These are phyloP conservation scores for Coemansia umbellata DNA, from an alignment of 192 early-diverging fungal genomes.

Conservation along the genomic window DNA sequence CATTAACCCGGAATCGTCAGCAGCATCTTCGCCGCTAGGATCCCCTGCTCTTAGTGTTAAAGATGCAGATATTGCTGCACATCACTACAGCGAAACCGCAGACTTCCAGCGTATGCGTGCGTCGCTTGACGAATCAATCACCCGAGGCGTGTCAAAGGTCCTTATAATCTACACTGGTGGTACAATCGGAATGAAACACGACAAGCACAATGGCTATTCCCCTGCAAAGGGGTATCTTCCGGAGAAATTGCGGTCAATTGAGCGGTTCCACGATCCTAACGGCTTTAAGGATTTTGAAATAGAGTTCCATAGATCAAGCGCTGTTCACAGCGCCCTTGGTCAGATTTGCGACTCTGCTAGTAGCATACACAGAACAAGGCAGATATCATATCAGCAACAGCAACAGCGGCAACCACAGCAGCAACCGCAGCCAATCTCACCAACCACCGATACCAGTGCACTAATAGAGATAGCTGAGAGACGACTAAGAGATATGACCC, in stretches of 20 bases:
- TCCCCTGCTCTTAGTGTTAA: background rate
- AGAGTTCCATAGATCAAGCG: constrained; percentile 41
- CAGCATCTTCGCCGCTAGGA: background rate
- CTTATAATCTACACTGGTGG: constrained; percentile 95
- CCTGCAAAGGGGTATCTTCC: constrained; percentile 80
- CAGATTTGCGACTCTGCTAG: background rate
- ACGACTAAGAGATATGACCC: constrained; percentile 34
- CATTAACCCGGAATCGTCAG: background rate
- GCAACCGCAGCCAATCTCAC: background rate
- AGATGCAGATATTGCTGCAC: constrained; percentile 18
- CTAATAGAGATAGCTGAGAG: constrained; percentile 33
- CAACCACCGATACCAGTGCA: constrained; percentile 11
- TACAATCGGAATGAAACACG: constrained; percentile 86
- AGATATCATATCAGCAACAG: background rate
- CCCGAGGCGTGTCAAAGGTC: constrained; percentile 72
- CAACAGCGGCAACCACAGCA: background rate
- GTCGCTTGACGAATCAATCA: constrained; percentile 58
- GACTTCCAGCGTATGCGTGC: constrained; percentile 54
- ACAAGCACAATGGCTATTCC: constrained; percentile 63
- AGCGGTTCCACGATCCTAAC: constrained; percentile 79
- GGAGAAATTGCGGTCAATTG: constrained; percentile 65
- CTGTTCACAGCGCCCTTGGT: constrained; percentile 1
- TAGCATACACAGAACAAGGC: background rate
- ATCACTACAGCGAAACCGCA: constrained; percentile 51
- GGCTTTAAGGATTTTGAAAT: constrained; percentile 46